A percentile compares a stretch with the other conserved stretches of the same genome.
Evolutionary conservation across 257 asterid genomes (phyloP).

Genomic region (Parsonsia alboflavescens): DNA sequence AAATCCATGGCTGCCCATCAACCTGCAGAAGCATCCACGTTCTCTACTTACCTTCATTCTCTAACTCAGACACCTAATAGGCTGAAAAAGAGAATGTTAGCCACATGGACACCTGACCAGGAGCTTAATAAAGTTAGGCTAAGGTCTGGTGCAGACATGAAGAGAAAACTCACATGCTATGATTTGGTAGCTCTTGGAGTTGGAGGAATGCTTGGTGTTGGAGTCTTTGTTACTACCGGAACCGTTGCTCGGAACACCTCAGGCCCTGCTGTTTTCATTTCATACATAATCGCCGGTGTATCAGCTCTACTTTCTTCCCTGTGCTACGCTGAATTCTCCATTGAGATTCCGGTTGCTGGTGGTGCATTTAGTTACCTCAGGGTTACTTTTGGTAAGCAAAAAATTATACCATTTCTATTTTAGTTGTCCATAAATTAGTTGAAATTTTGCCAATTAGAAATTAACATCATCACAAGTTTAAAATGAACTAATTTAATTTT

Average conservation of each 20-base stretch:
- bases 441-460: no score
- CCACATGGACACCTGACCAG: conserved; percentile 40
- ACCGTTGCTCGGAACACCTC: conserved; percentile 26
- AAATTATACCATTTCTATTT: not conserved
- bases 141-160: conserved; percentile 47
- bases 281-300: conserved; percentile 34
- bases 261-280: conserved; percentile 36
- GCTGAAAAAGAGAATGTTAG: conserved; percentile 22
- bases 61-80: conserved; percentile 32
- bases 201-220: conserved; percentile 50
- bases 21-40: conserved; percentile 6
- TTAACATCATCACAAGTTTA: no score
- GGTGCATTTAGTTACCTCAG: conserved; percentile 44
- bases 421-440: no score
- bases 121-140: conserved; percentile 36
- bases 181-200: conserved; percentile 37
- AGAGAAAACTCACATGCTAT: conserved; percentile 36
- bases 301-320: conserved; percentile 38
- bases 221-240: conserved; percentile 43
- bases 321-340: conserved; percentile 39
- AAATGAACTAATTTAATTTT: no score
- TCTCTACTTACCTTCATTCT: conserved; percentile 30
- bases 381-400: conserved; percentile 34
- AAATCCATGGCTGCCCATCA: conserved; percentile 13
- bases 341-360: conserved; percentile 37